Conservation (phyloP, 2,329 filamentous ascomycete genomes). For the Aspergillus caelatus region DNA sequence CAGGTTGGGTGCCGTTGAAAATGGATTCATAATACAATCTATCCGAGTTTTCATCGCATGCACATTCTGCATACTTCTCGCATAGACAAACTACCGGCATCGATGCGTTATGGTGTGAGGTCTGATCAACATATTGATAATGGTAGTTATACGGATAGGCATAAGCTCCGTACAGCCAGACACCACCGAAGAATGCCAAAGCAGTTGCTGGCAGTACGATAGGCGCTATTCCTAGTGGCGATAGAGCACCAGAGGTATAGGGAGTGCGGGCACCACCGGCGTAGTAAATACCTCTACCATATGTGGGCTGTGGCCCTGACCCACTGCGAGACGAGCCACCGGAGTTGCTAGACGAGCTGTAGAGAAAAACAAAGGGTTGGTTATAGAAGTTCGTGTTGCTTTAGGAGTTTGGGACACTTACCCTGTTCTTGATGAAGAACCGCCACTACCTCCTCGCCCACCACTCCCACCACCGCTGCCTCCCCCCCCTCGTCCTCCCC, state of each 20-base stretch:
- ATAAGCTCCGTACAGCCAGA: slow-evolving; percentile 60
- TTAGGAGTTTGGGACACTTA: slow-evolving; percentile 11
- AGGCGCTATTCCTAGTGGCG: slow-evolving; percentile 53
- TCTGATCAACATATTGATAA: slow-evolving; percentile 51
- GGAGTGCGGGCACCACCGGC: slow-evolving; percentile 56
- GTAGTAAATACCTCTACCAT: slow-evolving; percentile 57
- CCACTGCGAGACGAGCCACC: slow-evolving; percentile 38
- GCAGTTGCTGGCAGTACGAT: slow-evolving; percentile 52
- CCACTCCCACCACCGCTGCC: slow-evolving; percentile 31
- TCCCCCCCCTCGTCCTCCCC: slow-evolving; percentile 41
- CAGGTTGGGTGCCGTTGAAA: slow-evolving; percentile 44
- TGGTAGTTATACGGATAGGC: slow-evolving; percentile 56
- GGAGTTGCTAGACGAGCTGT: slow-evolving; percentile 28
- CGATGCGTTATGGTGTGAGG: slow-evolving; percentile 50
- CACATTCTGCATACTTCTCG: slow-evolving; percentile 56
- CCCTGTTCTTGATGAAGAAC: slow-evolving; percentile 24
- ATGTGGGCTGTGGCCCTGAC: slow-evolving; percentile 48
- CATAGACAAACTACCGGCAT: slow-evolving; percentile 61
- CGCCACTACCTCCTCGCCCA: slow-evolving; percentile 26
- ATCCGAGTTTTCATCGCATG: slow-evolving; percentile 58
- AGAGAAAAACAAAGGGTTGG: slow-evolving; percentile 3
- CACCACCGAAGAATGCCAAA: slow-evolving; percentile 53
- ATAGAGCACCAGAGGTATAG: slow-evolving; percentile 50
- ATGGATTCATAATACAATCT: slow-evolving; percentile 46
- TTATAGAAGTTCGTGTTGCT: not conserved